Evolutionary conservation across 1,284 basidiomycete genomes (phyloP), one percentile per base, ranked within the genome.

Genomic region (Puccinia hordei): DNA sequence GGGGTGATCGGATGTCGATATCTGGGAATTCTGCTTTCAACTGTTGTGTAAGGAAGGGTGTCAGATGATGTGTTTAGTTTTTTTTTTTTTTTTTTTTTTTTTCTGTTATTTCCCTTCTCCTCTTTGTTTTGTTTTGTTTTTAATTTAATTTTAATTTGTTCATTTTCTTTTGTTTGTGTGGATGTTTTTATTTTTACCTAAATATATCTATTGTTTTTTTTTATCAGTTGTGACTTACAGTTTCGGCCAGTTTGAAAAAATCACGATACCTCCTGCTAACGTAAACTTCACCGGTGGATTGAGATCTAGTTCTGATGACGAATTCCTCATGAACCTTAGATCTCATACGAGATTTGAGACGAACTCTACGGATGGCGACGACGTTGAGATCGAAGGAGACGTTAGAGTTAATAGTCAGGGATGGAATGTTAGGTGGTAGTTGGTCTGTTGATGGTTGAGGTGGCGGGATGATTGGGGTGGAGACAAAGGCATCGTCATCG

Each of bases 231-330:
- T 6, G 30, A 44, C 89, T 61, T 82, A 92, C 93, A 87, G 95
- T 93, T 76, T 91, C 89, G 0, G 91, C 90, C 24, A 98, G 88
- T 3, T 93, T 92, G 83, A 88, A 91, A 86, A 99, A 98, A 85
- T 99, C 96, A 17, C 96, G 95, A 85, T 99, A 96, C 82, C 97
- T 89, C 81, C 97, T 89, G 0, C 94, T 93, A 2, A 98, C 96
- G 85, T 90, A 95, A 4, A 94, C 89, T 83, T 97, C 94, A 30
- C 63, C 63, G 3, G 41, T 57, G 9, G 51, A 24, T 51, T 61
- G 59, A 0, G 88, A 88, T 81, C 89, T 89, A 0, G 96, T 99
- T 41, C 93, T 90, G 51, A 99, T 91, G 83, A 99, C 90, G 85
- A 99, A 99, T 88, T 98, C 96, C 92, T 97, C 94, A 85, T 97